Evolutionary conservation across 805 yeast species (phyloP).

Genomic region (Teunomyces barrocoloradensis): DNA sequence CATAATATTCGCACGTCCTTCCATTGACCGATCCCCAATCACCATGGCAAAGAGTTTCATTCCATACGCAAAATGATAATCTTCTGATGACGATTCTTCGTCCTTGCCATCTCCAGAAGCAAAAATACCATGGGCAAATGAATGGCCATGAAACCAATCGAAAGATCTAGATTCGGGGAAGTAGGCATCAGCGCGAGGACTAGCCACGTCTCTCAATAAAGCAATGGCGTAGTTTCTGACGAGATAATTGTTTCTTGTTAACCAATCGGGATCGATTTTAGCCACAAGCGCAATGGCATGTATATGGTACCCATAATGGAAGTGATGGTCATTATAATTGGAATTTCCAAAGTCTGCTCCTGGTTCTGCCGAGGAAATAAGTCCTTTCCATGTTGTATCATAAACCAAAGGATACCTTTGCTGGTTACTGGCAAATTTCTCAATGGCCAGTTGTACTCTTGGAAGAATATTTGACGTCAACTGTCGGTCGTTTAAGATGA

Average conservation of each 20-base stretch:
- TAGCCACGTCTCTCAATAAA: conserved; percentile 65
- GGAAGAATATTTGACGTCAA: conserved; percentile 53
- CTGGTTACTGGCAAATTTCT: conserved; percentile 62
- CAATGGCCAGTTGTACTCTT: conserved; percentile 64
- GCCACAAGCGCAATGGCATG: conserved; percentile 68
- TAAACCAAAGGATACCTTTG: conserved; percentile 75
- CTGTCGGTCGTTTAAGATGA: conserved; percentile 54
- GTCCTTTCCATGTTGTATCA: conserved; percentile 76
- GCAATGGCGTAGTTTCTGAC: conserved; percentile 52
- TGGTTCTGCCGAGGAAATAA: conserved; percentile 65
- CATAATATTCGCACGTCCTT: conserved; percentile 55
- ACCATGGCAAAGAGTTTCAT: conserved; percentile 64
- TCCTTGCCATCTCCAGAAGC: conserved; percentile 74
- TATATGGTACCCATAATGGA: conserved; percentile 73
- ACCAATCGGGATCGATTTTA: conserved; percentile 48
- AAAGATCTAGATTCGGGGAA: conserved; percentile 69
- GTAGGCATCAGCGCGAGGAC: conserved; percentile 52
- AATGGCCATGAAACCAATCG: conserved; percentile 77
- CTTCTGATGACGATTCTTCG: conserved; percentile 73
- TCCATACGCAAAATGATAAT: conserved; percentile 68
- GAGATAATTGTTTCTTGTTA: conserved; percentile 25
- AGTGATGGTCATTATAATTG: conserved; percentile 72
- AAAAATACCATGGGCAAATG: conserved; percentile 75
- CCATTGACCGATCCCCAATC: conserved; percentile 51
- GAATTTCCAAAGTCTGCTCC: conserved; percentile 72